Evolutionary conservation across 1,284 basidiomycete genomes (phyloP), one percentile per base, ranked within the genome.

Genomic region (Retiboletus flavoniger): DNA sequence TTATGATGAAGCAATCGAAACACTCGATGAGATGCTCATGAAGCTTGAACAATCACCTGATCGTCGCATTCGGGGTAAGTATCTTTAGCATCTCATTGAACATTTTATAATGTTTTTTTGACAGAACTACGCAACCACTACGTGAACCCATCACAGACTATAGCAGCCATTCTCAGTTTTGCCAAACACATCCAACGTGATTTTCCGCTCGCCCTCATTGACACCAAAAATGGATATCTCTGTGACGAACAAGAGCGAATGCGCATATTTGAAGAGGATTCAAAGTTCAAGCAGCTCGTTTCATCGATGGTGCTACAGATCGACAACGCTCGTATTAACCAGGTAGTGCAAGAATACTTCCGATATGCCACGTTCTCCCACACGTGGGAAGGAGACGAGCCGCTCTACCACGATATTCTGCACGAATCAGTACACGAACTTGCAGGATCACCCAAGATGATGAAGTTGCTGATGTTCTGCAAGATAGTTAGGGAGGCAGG

Each of bases 311-410:
- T 50, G 6, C 13, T 16, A 19, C 40, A 19, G 7, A 21, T 54
- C 6, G 51, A 63, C 11, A 13, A 51, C 1, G 17, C 16, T 14
- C 0, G 17, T 19, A 59, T 65, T 48, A 28, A 43, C 1, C 56
- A 44, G 35, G 41, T 3, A 1, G 53, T 64, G 9, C 36, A 43
- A 40, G 43, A 51, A 14, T 66, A 40, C 24, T 63, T 57, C 38
- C 51, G 51, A 47, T 63, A 66, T 4, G 62, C 60, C 3, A 66
- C 56, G n/a, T 62, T 63, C n/a, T 66, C 62, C 8, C 62, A 63
- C 32, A 64, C 57, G 1, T 63, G 64, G 64, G 64, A 57, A 8
- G 60, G 31, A 7, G 38, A 56, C 9, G 62, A 64, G n/a, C 60
- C 62, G 1, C 48, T 53, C 9, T 63, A 55, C 24, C 53, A 60